These are phyloP conservation scores for Inga laurina DNA, from an alignment of 306 rosid genomes.

Conservation along the genomic window DNA sequence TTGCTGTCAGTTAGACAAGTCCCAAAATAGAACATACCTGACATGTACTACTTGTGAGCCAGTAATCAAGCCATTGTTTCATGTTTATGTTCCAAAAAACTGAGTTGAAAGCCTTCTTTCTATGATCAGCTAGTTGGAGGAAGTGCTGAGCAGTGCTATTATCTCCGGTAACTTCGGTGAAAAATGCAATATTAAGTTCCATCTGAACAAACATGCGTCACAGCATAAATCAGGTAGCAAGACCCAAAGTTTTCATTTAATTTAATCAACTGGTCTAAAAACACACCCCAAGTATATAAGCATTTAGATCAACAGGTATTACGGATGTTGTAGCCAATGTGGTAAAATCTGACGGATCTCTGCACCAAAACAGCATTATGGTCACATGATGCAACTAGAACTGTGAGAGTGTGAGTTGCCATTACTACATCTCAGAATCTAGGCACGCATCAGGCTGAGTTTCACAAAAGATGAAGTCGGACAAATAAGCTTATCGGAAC, in stretches of 20 bases:
- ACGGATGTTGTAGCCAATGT: slow-evolving; percentile 85
- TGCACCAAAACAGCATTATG: slow-evolving; percentile 42
- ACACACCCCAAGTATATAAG: slow-evolving; percentile 70
- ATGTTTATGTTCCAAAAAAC: slow-evolving; percentile 71
- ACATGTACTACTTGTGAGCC: slow-evolving; percentile 49
- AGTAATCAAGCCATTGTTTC: slow-evolving; percentile 90
- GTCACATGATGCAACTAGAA: slow-evolving; percentile 5
- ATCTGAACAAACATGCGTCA: slow-evolving; percentile 53
- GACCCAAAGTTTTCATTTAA: slow-evolving; percentile 18
- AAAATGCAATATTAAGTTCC: slow-evolving; percentile 77
- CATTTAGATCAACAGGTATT: slow-evolving; percentile 86
- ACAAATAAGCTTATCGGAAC: background rate
- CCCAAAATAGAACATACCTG: slow-evolving; percentile 37
- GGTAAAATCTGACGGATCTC: slow-evolving; percentile 67
- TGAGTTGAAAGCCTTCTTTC: slow-evolving; percentile 64
- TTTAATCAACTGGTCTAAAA: slow-evolving; percentile 23
- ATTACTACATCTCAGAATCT: background rate
- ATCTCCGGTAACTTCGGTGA: slow-evolving; percentile 74
- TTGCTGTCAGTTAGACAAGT: slow-evolving; percentile 1
- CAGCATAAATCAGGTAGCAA: slow-evolving; percentile 23
- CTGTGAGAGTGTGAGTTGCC: background rate
- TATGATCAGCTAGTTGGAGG: slow-evolving; percentile 49
- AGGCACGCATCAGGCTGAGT: background rate
- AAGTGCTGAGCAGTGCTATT: slow-evolving; percentile 43
- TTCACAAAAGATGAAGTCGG: background rate